Evolutionary conservation across 306 rosid genomes (phyloP), one percentile per base, ranked within the genome.

Genomic region (Casuarina equisetifolia): DNA sequence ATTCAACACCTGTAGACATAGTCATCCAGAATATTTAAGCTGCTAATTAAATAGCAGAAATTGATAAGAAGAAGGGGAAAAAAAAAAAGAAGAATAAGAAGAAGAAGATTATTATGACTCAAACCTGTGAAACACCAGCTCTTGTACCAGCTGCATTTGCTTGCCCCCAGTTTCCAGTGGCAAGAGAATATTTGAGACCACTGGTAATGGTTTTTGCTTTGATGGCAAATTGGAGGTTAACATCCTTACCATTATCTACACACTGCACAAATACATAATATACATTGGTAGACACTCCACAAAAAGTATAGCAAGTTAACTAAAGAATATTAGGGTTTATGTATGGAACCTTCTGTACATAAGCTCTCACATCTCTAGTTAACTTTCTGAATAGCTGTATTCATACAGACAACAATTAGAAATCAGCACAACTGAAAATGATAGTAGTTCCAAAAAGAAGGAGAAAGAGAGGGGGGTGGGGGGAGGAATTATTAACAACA

Each of bases 101-200:
- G 50, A 80, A 74, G 3, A 69, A 49, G 59, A 79, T 39, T 13
- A 75, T 59, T n/a, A 46, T 44, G 52, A 75, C 49, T 59, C 70
- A 78, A 68, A 94, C 98, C 97, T 95, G 98, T 48, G 98, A 95
- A 72, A 95, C 98, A 80, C 98, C 98, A 84, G 97, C 97, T 86
- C 97, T 95, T 72, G 98, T 92, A 69, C 97, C 96, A 39, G 98
- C 98, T 69, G 97, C 97, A 89, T 95, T 95, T 83, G 98, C 98
- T 85, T 91, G 97, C 69, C 98, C 99, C 98, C 97, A 95, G 70
- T 95, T 95, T 71, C 98, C 98, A 82, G 98, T 95, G 76, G 98
- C 97, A 81, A 95, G 98, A 46, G 98, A 92, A 69, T 95, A 95
- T 72, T 92, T 95, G 71, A 95, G 96, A 53, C 98, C 98, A 89